These are phyloP conservation scores for Ogataea hybrid DNA, from an alignment of 1,139 yeast species.

Conservation along the genomic window DNA sequence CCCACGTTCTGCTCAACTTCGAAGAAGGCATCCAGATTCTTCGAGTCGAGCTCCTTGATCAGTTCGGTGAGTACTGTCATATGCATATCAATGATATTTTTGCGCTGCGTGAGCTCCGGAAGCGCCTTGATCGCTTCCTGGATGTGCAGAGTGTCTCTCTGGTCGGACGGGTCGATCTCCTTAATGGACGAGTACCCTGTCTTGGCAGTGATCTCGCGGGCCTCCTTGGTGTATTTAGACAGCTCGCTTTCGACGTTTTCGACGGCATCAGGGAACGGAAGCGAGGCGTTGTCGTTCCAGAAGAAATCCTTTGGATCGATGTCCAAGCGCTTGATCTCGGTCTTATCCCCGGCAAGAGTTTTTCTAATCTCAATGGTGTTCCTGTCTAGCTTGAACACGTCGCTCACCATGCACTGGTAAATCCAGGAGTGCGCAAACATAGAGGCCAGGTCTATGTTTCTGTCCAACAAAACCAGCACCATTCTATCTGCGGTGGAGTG, in stretches of 20 bases:
- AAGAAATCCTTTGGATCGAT: constrained; percentile 91
- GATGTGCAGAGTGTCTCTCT: constrained; percentile 68
- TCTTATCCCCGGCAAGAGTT: constrained; percentile 37
- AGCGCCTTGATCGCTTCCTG: constrained; percentile 89
- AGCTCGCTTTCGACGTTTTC: constrained; percentile 89
- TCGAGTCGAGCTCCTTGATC: constrained; percentile 78
- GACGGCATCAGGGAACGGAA: constrained; percentile 97
- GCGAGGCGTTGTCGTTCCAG: constrained; percentile 79
- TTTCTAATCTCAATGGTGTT: constrained; percentile 68
- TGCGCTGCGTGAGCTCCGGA: constrained; percentile 89
- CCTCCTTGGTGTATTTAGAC: constrained; percentile 78
- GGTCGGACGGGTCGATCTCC: constrained; percentile 68
- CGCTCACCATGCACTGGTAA: constrained; percentile 94
- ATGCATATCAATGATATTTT: constrained; percentile 89
- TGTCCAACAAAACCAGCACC: constrained; percentile 78
- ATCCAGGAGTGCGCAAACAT: constrained; percentile 99
- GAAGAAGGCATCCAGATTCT: constrained; percentile 83
- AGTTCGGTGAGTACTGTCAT: constrained; percentile 91
- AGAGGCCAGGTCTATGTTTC: constrained; percentile 85
- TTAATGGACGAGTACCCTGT: constrained; percentile 69
- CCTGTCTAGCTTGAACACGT: constrained; percentile 77
- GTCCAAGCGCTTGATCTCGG: constrained; percentile 61
- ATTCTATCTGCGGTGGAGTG: constrained; percentile 46
- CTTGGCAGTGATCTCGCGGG: constrained; percentile 76
- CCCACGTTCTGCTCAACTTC: constrained; percentile 83